Conservation (phyloP, 371 early-diverging fungal species). For the Lichtheimia ramosa region DNA sequence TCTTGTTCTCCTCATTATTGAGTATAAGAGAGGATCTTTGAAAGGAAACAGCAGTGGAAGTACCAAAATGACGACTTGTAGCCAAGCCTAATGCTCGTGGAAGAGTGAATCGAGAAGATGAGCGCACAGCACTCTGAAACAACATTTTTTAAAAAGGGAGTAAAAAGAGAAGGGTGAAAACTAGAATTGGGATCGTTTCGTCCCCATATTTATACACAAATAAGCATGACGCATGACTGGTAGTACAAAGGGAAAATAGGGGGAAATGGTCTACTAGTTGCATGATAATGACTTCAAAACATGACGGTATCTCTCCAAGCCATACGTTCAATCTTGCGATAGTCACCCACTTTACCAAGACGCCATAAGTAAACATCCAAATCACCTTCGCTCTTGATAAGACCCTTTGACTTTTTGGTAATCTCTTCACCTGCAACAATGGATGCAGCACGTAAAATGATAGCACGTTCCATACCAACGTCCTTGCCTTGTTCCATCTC, state of each 20-base stretch:
- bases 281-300: conserved; percentile 39
- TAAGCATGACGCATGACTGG: too few species aligned
- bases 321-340: conserved; percentile 60
- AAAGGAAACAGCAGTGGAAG: not conserved
- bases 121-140: not conserved
- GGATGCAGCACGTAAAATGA: conserved; percentile 69
- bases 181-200: not conserved
- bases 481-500: conserved; percentile 54
- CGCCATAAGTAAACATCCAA: conserved; percentile 73
- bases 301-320: conserved; percentile 67
- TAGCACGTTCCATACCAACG: conserved; percentile 49
- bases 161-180: conserved; percentile 2
- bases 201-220: too few species aligned
- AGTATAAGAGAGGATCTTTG: not conserved
- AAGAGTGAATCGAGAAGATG: too few species aligned
- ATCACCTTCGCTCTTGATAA: conserved; percentile 36
- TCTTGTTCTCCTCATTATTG: not conserved
- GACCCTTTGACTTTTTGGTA: conserved; percentile 31
- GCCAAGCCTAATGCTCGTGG: too few species aligned
- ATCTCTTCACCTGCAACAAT: conserved; percentile 68
- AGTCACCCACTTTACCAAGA: conserved; percentile 67
- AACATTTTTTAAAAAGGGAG: not conserved
- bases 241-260: too few species aligned
- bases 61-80: not conserved
- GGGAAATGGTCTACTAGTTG: too few species aligned